These are phyloP conservation scores for Paspalum notatum DNA, from an alignment of 176 grass and related monocot species.

Conservation along the genomic window DNA sequence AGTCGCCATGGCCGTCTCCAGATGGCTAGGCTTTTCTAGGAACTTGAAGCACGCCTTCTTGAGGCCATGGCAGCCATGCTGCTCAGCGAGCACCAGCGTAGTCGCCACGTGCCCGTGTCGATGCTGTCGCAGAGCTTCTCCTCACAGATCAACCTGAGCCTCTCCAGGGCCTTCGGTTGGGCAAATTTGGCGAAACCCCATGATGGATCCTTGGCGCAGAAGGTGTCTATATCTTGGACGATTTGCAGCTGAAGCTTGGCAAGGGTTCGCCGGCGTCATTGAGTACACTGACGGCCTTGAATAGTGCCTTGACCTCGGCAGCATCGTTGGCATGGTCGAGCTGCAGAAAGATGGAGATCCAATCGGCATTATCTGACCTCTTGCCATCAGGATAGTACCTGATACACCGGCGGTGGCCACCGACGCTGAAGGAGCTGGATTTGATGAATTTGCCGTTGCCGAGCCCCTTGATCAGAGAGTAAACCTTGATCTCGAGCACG, in stretches of 20 bases:
- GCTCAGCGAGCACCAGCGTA: constrained; percentile 33
- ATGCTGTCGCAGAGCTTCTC: constrained; percentile 3
- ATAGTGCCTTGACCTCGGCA: not conserved
- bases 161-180: not conserved
- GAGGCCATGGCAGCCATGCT: constrained; percentile 40
- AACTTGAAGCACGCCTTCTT: not conserved
- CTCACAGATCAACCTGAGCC: constrained; percentile 38
- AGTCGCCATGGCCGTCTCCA: not conserved
- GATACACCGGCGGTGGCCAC: constrained; percentile 6
- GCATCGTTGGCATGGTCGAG: not conserved
- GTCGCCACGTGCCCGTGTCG: constrained; percentile 30
- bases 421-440: not conserved
- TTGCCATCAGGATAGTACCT: not conserved
- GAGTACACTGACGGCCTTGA: not conserved
- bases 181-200: not conserved
- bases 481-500: constrained; percentile 31
- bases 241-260: too few species aligned
- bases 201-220: rapidly evolving
- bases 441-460: not conserved
- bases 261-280: not conserved
- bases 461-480: not conserved
- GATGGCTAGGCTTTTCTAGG: not conserved
- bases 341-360: not conserved
- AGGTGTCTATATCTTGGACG: too few species aligned
- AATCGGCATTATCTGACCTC: rapidly evolving